Evolutionary conservation across 148 eudicot species (phyloP), one percentile per base, ranked within the genome.

Genomic region (Drosera capensis): DNA sequence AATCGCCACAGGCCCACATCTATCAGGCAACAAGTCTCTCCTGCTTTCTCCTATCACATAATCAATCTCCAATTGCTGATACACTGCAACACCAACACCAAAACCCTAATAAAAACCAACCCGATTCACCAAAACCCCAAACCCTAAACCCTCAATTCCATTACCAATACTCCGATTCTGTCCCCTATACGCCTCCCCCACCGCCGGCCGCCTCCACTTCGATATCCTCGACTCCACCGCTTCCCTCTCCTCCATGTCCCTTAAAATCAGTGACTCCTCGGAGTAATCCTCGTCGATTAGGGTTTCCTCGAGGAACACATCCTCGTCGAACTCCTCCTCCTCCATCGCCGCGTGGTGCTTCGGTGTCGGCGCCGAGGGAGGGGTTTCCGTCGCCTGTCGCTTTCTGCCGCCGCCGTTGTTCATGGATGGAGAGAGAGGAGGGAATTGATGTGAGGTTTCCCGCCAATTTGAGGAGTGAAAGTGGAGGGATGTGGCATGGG

Each of bases 31-130:
- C 58, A 88, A 62, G 35, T 71, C 84, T 47, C 67, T 84, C 30
- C 80, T 75, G 54, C 66, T 58, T 16, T 78, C 97, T 26, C 78
- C 87, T 60, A 84, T 78, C 41, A 84, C 70, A 28, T 77, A 90
- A 70, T 90, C 97, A 57, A 90, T 90, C 62, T 90, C 97, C 75
- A 90, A 51, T 62, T 88, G 95, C 63, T 88, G 97, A 64, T 83
- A 88, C 16, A 75, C 97, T 88, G 57, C 35, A 46, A 40, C 49
- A 25, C 3, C 15, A 45, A 36, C 35, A 15, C 26, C 43, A 7
- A 37, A 37, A 22, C 14, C 16, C 9, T 19, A 20, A 19, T n/a
- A n/a, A n/a, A n/a, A n/a, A n/a, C n/a, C n/a, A n/a, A 18, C 7
- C 36, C 18, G 17, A 26, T 23, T 14, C 24, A 13, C 12, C 36